A percentile compares a stretch with the other conserved stretches of the same genome.
These are phyloP conservation scores for Gamarada debralockiae DNA, from an alignment of 495 filamentous ascomycete species.

Conservation along the genomic window DNA sequence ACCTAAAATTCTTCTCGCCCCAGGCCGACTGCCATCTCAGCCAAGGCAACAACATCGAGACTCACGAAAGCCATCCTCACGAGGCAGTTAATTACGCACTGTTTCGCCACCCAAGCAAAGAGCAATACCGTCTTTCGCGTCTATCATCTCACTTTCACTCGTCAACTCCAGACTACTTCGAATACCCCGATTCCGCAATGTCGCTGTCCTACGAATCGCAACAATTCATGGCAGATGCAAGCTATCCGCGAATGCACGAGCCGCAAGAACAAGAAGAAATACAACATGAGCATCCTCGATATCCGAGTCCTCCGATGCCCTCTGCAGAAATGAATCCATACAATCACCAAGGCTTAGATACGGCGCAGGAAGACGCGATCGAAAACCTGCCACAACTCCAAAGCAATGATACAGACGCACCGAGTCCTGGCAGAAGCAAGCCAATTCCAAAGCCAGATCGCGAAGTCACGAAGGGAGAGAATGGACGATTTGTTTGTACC, in stretches of 20 bases:
- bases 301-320: constrained; percentile 22
- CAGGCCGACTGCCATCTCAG: neutral
- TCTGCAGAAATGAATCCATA: constrained; percentile 22
- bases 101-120: constrained; percentile 8
- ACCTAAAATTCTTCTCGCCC: neutral
- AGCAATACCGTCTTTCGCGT: constrained; percentile 1
- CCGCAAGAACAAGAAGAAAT: constrained; percentile 25
- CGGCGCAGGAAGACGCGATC: constrained; percentile 4
- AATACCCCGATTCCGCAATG: constrained; percentile 7
- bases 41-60: neutral
- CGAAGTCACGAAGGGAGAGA: constrained; percentile 48
- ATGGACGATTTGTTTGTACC: constrained; percentile 70
- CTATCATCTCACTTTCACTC: constrained; percentile 1
- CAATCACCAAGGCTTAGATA: constrained; percentile 8
- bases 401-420: constrained; percentile 17
- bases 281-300: constrained; percentile 16
- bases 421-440: constrained; percentile 33
- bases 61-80: neutral
- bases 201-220: constrained; percentile 20
- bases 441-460: constrained; percentile 47
- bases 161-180: neutral
- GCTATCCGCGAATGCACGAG: constrained; percentile 23
- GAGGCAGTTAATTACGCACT: constrained; percentile 10
- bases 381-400: constrained; percentile 15
- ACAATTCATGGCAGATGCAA: constrained; percentile 7